Percentiles rank a stretch among this genome's conserved stretches.
Conservation (phyloP, 2,329 filamentous ascomycete species). For the Elsinoe perseae region DNA sequence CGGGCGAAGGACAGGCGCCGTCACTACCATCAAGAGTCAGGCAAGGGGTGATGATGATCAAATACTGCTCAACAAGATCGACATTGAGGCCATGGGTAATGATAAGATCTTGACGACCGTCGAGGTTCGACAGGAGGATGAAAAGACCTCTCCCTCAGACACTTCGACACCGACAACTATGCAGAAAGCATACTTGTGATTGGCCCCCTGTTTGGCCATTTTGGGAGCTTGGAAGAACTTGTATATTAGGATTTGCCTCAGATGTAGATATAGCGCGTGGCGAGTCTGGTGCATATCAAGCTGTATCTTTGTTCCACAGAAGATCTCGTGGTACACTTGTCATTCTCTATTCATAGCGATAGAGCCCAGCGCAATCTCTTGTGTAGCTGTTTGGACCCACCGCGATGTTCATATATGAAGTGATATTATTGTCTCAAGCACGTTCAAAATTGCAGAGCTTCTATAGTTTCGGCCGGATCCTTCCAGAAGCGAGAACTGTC, state of each 20-base stretch:
- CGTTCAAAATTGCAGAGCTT: too few relatives aligned
- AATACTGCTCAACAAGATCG: background rate
- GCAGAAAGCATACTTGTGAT: background rate
- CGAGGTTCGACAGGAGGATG: constrained; percentile 11
- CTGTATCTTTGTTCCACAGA: too few relatives aligned
- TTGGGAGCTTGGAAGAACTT: background rate
- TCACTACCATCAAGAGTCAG: constrained; percentile 10
- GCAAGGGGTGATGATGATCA: constrained; percentile 5
- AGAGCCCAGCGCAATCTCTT: too few relatives aligned
- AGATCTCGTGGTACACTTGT: too few relatives aligned
- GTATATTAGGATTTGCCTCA: background rate
- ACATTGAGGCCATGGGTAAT: constrained; percentile 5
- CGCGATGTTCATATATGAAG: too few relatives aligned
- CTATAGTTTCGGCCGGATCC: too few relatives aligned
- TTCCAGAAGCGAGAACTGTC: background rate
- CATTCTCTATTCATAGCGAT: too few relatives aligned
- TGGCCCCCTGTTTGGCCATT: background rate
- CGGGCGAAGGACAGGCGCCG: background rate
- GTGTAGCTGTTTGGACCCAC: too few relatives aligned
- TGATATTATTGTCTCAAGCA: too few relatives aligned
- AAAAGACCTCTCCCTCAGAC: background rate
- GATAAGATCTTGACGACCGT: constrained; percentile 13
- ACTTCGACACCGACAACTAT: background rate
- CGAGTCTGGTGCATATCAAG: background rate
- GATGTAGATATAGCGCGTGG: constrained; percentile 1